Base-by-base conservation (phyloP, 2,329 filamentous ascomycete species). In the Didymella pomorum region DNA sequence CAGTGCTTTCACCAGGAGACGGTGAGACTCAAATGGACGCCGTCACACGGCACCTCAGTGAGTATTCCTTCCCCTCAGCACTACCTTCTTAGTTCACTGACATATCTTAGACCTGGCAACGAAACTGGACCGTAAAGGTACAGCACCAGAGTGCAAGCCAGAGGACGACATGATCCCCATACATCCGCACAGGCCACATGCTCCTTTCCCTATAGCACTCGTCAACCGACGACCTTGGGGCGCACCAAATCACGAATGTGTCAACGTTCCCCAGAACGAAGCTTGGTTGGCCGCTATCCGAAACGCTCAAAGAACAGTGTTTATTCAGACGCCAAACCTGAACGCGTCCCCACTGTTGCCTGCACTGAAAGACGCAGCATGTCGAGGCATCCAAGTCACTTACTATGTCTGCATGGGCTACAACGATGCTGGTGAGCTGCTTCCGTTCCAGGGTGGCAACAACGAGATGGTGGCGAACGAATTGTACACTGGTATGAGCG, bases 361-460 rank as follows among this genome's bases (percentile, higher is more conserved):
- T 0, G 87, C 87, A 1, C 82, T 93, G 3, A 70, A 84, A 0
- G 82, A 82, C 3, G 90, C 91, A 0, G 83, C 88, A n/a, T 82
- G 86, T 59, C 81, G 90, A 1, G 90, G 90, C 0, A 76, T 93
- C 0, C 79, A 87, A 49, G 86, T 93, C 0, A 87, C 84, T 0
- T 88, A 87, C 71, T 93, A 91, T 62, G 81, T 92, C 1, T 92
- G 89, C 63, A 83, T 93, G 0, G 90, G 91, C 1, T 94, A 94
- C 77, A 93, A 93, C 62, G 91, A 93, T 64, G 80, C 86, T 0
- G 91, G 90, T 21, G 89, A 93, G 71, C 83, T 93, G 29, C 84
- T 94, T 0, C 90, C 91, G 0, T 84, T 86, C 58, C 89, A 93
- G 71, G 89, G 89, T 28, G 90, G 90, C 1, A 90, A 87, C 16